Conservation (phyloP, 2,329 filamentous ascomycete species). For the Penicillium palitans region DNA sequence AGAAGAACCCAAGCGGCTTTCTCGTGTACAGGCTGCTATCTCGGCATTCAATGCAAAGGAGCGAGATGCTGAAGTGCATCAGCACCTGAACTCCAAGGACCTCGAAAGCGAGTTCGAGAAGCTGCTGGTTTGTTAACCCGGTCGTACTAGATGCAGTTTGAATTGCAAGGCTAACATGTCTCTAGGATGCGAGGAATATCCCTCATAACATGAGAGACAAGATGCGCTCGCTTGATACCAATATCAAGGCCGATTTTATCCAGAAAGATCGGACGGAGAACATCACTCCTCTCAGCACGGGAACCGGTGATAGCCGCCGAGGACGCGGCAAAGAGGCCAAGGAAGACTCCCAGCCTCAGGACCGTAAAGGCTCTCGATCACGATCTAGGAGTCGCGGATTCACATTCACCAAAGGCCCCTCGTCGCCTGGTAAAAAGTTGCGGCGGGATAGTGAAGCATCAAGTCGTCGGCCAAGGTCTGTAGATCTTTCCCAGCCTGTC, state of each 20-base stretch:
- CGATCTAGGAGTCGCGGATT: constrained; percentile 72
- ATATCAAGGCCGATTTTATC: constrained; percentile 95
- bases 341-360: constrained; percentile 43
- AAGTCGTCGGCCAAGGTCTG: constrained; percentile 70
- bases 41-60: constrained; percentile 60
- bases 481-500: constrained; percentile 62
- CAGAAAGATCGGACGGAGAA: constrained; percentile 79
- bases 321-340: constrained; percentile 47
- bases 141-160: background rate
- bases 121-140: constrained; percentile 54
- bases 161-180: constrained; percentile 9
- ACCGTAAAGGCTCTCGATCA: constrained; percentile 48
- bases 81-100: constrained; percentile 52
- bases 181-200: constrained; percentile 84
- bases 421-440: constrained; percentile 71
- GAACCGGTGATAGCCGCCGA: constrained; percentile 34
- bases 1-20: constrained; percentile 49
- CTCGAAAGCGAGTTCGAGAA: constrained; percentile 64
- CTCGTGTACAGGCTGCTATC: constrained; percentile 64
- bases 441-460: constrained; percentile 66
- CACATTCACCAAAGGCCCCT: constrained; percentile 70
- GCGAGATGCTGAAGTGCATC: constrained; percentile 47
- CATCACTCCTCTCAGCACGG: constrained; percentile 50
- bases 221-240: constrained; percentile 84
- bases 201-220: constrained; percentile 91